These are phyloP conservation scores for Microdochium trichocladiopsis DNA, from an alignment of 2,329 filamentous ascomycete species.

Conservation along the genomic window DNA sequence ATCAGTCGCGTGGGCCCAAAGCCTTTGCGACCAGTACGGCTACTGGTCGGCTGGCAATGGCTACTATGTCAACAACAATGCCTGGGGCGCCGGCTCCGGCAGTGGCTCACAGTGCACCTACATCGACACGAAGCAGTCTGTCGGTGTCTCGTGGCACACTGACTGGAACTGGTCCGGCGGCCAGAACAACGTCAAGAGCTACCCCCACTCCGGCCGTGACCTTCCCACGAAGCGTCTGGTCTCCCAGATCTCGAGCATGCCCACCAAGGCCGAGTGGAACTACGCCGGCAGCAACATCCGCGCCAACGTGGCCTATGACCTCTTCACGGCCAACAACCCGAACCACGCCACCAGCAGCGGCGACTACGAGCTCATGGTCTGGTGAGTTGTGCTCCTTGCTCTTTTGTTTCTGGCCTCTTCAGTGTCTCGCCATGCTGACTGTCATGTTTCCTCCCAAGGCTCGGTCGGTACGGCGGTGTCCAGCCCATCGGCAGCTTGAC, in stretches of 20 bases:
- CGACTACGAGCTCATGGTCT: conserved; percentile 59
- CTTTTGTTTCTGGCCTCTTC: too few relatives aligned
- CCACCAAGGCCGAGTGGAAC: conserved; percentile 25
- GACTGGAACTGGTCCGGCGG: conserved; percentile 33
- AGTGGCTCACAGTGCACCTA: conserved; percentile 35
- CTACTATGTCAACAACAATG: conserved; percentile 31
- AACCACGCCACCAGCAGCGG: conserved; percentile 25
- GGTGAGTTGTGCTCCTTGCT: too few relatives aligned
- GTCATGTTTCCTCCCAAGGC: too few relatives aligned
- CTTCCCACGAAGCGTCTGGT: conserved; percentile 20
- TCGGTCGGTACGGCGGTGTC: conserved; percentile 52
- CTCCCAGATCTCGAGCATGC: conserved; percentile 23
- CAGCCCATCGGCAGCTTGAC: conserved; percentile 41
- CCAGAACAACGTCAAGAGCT: conserved; percentile 33
- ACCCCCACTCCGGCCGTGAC: conserved; percentile 29
- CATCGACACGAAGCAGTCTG: conserved; percentile 23
- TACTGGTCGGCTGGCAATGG: conserved; percentile 19
- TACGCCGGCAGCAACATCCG: conserved; percentile 42
- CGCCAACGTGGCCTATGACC: conserved; percentile 54
- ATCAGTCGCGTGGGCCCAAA: conserved; percentile 4
- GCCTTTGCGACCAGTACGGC: conserved; percentile 13
- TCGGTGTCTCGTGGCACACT: conserved; percentile 29
- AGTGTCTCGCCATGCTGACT: too few relatives aligned
- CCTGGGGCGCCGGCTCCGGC: conserved; percentile 29
- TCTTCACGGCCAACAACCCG: conserved; percentile 44